Conservation (phyloP, 768 basidiomycete genomes). For the Pleurotus giganteus region DNA sequence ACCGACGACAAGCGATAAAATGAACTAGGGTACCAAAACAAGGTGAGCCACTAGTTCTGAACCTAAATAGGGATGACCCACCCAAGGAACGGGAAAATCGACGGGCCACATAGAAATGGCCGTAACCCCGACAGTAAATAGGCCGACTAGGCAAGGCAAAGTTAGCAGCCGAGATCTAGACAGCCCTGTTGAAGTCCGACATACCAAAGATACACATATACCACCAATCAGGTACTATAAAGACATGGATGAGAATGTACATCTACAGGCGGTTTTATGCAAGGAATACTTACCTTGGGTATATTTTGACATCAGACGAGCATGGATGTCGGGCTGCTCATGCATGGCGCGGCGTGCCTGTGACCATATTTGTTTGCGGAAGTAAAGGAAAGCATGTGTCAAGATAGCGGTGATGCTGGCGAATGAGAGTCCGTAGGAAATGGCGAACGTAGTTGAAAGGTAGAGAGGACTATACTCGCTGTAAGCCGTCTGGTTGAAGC, state of each 20-base stretch:
- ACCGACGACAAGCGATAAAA: conserved; percentile 7
- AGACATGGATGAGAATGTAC: conserved; percentile 9
- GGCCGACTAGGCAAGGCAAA: background rate
- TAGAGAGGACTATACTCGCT: conserved; percentile 57
- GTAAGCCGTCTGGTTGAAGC: conserved; percentile 56
- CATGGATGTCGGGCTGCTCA: conserved; percentile 84
- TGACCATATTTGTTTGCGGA: conserved; percentile 74
- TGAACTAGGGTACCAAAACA: background rate
- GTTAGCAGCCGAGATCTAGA: conserved; percentile 30
- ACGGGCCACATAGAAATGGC: conserved; percentile 8
- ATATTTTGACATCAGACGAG: conserved; percentile 71
- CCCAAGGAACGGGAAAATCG: conserved; percentile 8
- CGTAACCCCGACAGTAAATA: conserved; percentile 3
- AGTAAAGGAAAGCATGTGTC: conserved; percentile 68
- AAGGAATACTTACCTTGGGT: conserved; percentile 33
- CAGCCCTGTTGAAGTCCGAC: background rate
- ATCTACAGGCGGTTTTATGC: background rate
- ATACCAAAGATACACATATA: conserved; percentile 57
- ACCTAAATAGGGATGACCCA: conserved; percentile 11
- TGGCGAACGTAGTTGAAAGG: conserved; percentile 71
- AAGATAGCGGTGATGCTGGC: conserved; percentile 44
- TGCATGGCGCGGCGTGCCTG: conserved; percentile 70
- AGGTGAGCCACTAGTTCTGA: conserved; percentile 19
- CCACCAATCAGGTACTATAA: conserved; percentile 85
- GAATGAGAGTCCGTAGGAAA: conserved; percentile 61